Percentiles rank a stretch among this genome's conserved stretches.
phyloP scores from a whole-genome alignment of 352 stramenopile genomes.

The Peronospora farinosa region DNA sequence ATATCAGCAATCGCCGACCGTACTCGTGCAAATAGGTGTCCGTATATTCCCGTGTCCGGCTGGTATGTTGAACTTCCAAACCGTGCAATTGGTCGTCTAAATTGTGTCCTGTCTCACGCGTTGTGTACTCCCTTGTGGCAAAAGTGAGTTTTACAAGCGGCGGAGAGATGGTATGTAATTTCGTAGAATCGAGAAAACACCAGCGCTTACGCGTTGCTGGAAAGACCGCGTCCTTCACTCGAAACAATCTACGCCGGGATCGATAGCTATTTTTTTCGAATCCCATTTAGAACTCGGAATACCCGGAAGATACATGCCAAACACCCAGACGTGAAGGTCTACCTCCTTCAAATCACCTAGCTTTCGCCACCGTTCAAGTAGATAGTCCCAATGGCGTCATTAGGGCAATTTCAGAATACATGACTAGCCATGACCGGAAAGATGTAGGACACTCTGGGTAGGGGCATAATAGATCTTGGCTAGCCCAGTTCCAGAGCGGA shows the following conservation, averaged over 20 bases:
- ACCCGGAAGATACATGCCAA: neutral
- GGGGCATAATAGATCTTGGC: neutral
- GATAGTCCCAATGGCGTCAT: neutral
- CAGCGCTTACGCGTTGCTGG: neutral
- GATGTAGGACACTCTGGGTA: neutral
- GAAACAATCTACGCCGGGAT: neutral
- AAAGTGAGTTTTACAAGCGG: too few relatives aligned
- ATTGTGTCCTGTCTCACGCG: neutral
- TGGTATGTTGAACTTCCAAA: neutral
- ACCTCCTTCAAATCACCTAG: neutral
- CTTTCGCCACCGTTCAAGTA: neutral
- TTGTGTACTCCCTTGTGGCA: neutral
- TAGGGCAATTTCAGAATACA: too few relatives aligned
- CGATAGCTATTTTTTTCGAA: neutral
- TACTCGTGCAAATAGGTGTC: neutral
- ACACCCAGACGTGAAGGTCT: neutral
- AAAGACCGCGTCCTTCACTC: neutral
- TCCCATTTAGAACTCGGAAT: neutral
- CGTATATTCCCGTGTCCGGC: neutral
- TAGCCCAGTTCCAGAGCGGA: neutral
- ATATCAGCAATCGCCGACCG: neutral
- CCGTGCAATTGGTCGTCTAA: neutral
- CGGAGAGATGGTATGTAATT: neutral
- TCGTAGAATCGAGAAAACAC: neutral
- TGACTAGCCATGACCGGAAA: neutral